Evolutionary conservation across 345 rosid species (phyloP).

Genomic region (Arabis hirsuta): DNA sequence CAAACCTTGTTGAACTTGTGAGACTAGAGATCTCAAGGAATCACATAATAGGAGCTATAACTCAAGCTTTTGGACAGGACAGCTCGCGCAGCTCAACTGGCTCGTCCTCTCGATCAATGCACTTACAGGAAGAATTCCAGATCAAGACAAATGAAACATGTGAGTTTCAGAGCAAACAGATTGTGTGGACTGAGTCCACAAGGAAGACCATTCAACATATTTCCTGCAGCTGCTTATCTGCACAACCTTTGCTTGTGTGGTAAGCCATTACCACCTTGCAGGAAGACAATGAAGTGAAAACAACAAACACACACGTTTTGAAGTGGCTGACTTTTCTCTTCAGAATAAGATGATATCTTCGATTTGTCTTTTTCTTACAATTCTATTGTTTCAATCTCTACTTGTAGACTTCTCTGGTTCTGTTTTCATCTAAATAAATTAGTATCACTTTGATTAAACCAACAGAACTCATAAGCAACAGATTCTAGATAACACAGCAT

Average conservation of each 20-base stretch:
- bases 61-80: slow-evolving; percentile 65
- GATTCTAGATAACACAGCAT: slow-evolving; percentile 5
- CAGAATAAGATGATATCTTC: slow-evolving; percentile 43
- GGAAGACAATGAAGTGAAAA: slow-evolving; percentile 46
- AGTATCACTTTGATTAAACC: not conserved
- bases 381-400: slow-evolving; percentile 39
- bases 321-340: slow-evolving; percentile 56
- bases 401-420: slow-evolving; percentile 20
- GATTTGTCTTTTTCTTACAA: slow-evolving; percentile 23
- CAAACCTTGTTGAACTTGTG: slow-evolving; percentile 68
- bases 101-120: slow-evolving; percentile 75
- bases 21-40: slow-evolving; percentile 79
- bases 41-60: slow-evolving; percentile 68
- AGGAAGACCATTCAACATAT: slow-evolving; percentile 79
- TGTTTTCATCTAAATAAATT: slow-evolving; percentile 32
- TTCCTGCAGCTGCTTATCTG: slow-evolving; percentile 80
- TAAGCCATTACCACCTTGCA: slow-evolving; percentile 83
- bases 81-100: slow-evolving; percentile 65
- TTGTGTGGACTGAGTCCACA: slow-evolving; percentile 95
- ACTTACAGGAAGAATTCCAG: slow-evolving; percentile 74
- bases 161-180: slow-evolving; percentile 80
- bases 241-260: slow-evolving; percentile 95
- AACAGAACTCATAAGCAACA: too few relatives aligned
- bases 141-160: slow-evolving; percentile 61
- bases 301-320: not conserved